Conservation (phyloP, 2,329 filamentous ascomycete species). For the Neopestalotiopsis rosae region DNA sequence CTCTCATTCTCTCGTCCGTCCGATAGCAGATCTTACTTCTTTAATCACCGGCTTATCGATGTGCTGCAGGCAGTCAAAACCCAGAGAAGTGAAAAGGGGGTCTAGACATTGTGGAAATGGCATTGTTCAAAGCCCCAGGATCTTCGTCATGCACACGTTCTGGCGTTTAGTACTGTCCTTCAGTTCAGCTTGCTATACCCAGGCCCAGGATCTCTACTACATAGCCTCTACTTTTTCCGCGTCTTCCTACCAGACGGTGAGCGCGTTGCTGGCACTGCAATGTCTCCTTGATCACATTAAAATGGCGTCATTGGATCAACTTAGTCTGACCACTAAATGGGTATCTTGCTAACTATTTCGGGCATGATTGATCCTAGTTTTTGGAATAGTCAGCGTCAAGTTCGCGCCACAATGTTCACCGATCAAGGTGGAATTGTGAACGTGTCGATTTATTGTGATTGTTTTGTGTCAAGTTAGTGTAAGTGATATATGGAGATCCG, state of each 20-base stretch:
- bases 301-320: background rate
- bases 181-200: background rate
- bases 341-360: background rate
- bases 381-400: background rate
- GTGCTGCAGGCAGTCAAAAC: background rate
- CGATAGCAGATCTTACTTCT: background rate
- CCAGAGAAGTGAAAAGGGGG: background rate
- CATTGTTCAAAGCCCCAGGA: background rate
- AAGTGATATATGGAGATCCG: background rate
- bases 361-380: background rate
- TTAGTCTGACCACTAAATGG: background rate
- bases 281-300: background rate
- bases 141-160: background rate
- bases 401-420: background rate
- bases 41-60: background rate
- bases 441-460: background rate
- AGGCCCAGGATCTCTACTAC: background rate
- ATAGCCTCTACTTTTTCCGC: background rate
- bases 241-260: background rate
- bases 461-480: background rate
- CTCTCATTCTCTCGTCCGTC: background rate
- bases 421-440: background rate
- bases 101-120: background rate
- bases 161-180: too few relatives aligned
- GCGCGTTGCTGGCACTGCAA: background rate